These are phyloP conservation scores for Nephelium lappaceum DNA, from an alignment of 345 rosid genomes.

Conservation along the genomic window DNA sequence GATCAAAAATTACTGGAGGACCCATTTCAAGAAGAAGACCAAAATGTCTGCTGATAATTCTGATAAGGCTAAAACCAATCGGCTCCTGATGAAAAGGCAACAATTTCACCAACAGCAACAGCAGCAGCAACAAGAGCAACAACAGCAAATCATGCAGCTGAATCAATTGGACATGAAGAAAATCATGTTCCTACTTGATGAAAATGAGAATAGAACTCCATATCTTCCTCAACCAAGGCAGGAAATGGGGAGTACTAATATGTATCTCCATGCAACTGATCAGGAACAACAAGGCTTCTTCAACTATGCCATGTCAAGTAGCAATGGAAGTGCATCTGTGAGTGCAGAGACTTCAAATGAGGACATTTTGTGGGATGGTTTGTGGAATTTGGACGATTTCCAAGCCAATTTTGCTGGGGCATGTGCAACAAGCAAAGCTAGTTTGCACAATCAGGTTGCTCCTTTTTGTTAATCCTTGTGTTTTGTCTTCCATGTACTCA, in stretches of 20 bases:
- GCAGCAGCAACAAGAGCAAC: conserved; percentile 39
- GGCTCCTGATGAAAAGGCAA: conserved; percentile 69
- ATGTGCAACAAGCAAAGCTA: conserved; percentile 44
- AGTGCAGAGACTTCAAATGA: conserved; percentile 40
- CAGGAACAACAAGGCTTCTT: conserved; percentile 32
- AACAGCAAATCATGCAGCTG: conserved; percentile 49
- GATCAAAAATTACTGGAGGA: conserved; percentile 92
- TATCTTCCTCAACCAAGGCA: conserved; percentile 51
- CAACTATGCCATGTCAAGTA: conserved; percentile 22
- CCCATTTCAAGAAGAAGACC: conserved; percentile 87
- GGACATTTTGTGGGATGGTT: conserved; percentile 60
- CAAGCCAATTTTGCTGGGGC: conserved; percentile 44
- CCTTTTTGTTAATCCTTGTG: conserved; percentile 48
- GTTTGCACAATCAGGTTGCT: conserved; percentile 42
- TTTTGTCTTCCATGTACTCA: background rate
- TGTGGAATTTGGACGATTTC: conserved; percentile 77
- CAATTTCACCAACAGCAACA: conserved; percentile 71
- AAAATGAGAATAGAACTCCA: conserved; percentile 36
- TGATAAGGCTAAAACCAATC: conserved; percentile 47
- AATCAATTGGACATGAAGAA: conserved; percentile 63
- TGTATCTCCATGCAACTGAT: conserved; percentile 29
- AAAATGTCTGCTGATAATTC: conserved; percentile 53
- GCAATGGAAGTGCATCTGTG: conserved; percentile 30
- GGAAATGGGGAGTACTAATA: conserved; percentile 24
- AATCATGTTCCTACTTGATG: conserved; percentile 60